These are phyloP conservation scores for Apiotrichum mycotoxinovorans DNA, from an alignment of 1,284 basidiomycete genomes.

Conservation along the genomic window DNA sequence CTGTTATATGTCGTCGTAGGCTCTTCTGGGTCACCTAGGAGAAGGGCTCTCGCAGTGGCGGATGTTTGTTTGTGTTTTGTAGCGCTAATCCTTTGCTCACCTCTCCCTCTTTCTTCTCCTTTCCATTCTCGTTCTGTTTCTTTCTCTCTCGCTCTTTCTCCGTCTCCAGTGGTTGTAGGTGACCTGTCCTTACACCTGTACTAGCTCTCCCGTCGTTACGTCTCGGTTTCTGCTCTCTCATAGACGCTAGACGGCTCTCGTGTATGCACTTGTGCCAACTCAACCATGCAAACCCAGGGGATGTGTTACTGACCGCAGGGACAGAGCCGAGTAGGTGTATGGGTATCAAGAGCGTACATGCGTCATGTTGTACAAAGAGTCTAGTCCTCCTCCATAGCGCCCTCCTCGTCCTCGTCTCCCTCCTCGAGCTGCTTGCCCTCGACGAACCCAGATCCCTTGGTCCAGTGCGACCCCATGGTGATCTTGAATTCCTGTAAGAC, in stretches of 20 bases:
- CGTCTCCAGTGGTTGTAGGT: neutral
- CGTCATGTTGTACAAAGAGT: slow-evolving; percentile 12
- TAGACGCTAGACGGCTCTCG: slow-evolving; percentile 1
- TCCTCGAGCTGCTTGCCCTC: slow-evolving; percentile 59
- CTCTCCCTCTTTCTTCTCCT: neutral
- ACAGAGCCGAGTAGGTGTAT: neutral
- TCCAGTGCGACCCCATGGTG: slow-evolving; percentile 69
- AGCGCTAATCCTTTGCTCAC: neutral
- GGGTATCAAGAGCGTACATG: slow-evolving; percentile 15
- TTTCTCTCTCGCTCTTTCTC: too few relatives aligned
- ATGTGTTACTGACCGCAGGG: neutral
- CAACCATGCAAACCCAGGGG: neutral
- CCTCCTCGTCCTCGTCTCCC: slow-evolving; percentile 23
- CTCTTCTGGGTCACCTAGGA: too few relatives aligned
- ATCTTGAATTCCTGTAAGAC: slow-evolving; percentile 60
- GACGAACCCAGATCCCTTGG: slow-evolving; percentile 60
- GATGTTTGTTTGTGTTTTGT: neutral
- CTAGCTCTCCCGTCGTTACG: neutral
- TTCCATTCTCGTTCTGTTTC: neutral
- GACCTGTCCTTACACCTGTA: neutral
- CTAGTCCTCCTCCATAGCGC: slow-evolving; percentile 39
- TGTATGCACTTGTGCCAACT: slow-evolving; percentile 1
- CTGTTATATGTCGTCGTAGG: neutral
- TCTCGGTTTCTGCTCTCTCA: neutral
- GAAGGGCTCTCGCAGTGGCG: neutral